phyloP scores from a whole-genome alignment of 805 yeast species.

The Jamesozyma lodderae region DNA sequence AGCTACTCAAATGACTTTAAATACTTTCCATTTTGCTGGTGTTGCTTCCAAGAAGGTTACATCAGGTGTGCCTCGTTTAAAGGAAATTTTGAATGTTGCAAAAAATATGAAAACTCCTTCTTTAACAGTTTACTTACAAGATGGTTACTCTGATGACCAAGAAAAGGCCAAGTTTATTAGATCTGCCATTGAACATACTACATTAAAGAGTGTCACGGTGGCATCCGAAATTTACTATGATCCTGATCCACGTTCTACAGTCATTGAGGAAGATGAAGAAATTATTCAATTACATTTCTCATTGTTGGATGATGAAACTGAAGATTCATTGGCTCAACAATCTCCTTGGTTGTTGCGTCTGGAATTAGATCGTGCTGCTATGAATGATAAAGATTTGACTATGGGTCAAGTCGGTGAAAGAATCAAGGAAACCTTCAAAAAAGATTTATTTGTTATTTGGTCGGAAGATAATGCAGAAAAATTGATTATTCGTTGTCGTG shows the following conservation, averaged over 20 bases:
- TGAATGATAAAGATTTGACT: slow-evolving; percentile 94
- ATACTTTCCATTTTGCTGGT: slow-evolving; percentile 97
- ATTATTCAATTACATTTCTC: slow-evolving; percentile 96
- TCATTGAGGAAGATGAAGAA: slow-evolving; percentile 91
- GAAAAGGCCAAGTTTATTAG: slow-evolving; percentile 92
- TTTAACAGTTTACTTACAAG: slow-evolving; percentile 81
- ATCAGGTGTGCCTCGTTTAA: slow-evolving; percentile 94
- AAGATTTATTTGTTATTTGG: slow-evolving; percentile 95
- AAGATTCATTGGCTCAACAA: slow-evolving; percentile 85
- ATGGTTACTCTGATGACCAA: slow-evolving; percentile 75
- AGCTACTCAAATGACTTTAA: slow-evolving; percentile 95
- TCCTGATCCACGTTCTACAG: slow-evolving; percentile 97
- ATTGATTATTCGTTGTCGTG: slow-evolving; percentile 95
- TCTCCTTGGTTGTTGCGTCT: slow-evolving; percentile 97
- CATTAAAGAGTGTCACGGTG: slow-evolving; percentile 89
- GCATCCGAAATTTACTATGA: slow-evolving; percentile 95
- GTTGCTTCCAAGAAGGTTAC: slow-evolving; percentile 94
- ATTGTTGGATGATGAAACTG: slow-evolving; percentile 95
- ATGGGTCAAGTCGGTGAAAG: slow-evolving; percentile 98
- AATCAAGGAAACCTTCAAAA: slow-evolving; percentile 86
- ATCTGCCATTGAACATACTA: slow-evolving; percentile 95
- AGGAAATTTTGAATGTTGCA: slow-evolving; percentile 96
- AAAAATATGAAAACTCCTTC: slow-evolving; percentile 99
- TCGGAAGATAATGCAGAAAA: slow-evolving; percentile 98
- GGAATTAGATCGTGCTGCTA: slow-evolving; percentile 95